Conservation (phyloP, 2,329 filamentous ascomycete species). For the Talaromyces sp. region DNA sequence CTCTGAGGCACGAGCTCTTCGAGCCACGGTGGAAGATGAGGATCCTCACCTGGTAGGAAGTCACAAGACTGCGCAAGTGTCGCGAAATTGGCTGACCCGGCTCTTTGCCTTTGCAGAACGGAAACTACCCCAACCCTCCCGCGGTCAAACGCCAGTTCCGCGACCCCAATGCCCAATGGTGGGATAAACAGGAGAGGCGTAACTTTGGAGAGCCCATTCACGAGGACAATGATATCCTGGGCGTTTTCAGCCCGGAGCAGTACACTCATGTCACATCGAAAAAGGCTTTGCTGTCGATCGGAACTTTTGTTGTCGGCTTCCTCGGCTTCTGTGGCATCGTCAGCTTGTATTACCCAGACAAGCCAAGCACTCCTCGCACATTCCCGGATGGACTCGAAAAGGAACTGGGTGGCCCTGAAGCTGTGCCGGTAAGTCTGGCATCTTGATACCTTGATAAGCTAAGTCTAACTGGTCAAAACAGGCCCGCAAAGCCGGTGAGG, state of each 20-base stretch:
- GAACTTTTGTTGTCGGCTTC: slow-evolving; percentile 60
- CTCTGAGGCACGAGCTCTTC: slow-evolving; percentile 34
- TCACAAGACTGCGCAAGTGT: background rate
- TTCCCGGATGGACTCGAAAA: slow-evolving; percentile 65
- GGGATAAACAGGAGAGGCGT: slow-evolving; percentile 93
- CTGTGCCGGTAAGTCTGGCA: slow-evolving; percentile 55
- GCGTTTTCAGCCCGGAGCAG: slow-evolving; percentile 81
- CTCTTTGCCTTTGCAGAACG: slow-evolving; percentile 31
- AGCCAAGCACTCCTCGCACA: slow-evolving; percentile 61
- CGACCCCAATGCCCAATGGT: slow-evolving; percentile 90
- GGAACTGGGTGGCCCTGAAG: slow-evolving; percentile 67
- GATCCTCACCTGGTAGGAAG: slow-evolving; percentile 40
- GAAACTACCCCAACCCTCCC: slow-evolving; percentile 45
- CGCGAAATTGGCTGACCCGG: background rate
- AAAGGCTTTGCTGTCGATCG: slow-evolving; percentile 65
- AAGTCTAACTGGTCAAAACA: slow-evolving; percentile 15
- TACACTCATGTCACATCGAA: slow-evolving; percentile 78
- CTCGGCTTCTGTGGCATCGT: slow-evolving; percentile 64
- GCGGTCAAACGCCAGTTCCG: slow-evolving; percentile 82
- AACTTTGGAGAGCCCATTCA: slow-evolving; percentile 97
- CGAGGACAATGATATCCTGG: slow-evolving; percentile 91
- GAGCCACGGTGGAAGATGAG: slow-evolving; percentile 32
- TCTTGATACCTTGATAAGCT: background rate
- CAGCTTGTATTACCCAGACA: slow-evolving; percentile 66
- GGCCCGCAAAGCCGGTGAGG: slow-evolving; percentile 36